phyloP scores from a whole-genome alignment of 176 grass and related monocot species.

The Carex cristatella region DNA sequence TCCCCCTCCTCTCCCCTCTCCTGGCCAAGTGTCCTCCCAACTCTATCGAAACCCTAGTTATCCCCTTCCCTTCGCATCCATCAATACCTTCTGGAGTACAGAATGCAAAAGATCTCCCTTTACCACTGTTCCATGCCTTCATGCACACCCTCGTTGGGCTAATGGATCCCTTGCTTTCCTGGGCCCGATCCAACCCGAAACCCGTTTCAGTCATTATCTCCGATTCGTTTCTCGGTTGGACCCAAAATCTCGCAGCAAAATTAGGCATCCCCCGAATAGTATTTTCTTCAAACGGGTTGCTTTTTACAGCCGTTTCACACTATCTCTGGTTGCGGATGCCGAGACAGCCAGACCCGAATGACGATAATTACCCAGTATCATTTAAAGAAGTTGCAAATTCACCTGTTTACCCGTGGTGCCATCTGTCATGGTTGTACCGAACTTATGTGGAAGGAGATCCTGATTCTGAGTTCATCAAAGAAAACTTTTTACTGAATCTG shows the following conservation, averaged over 20 bases:
- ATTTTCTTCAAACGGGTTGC: slow-evolving; percentile 45
- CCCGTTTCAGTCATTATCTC: slow-evolving; percentile 41
- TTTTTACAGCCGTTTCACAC: slow-evolving; percentile 29
- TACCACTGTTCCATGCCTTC: slow-evolving; percentile 6
- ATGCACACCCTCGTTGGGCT: slow-evolving; percentile 13
- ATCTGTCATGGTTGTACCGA: slow-evolving; percentile 35
- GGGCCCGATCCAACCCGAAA: slow-evolving; percentile 3
- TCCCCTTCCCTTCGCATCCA: slow-evolving; percentile 53
- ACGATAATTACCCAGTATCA: slow-evolving; percentile 12
- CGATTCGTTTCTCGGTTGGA: slow-evolving; percentile 62
- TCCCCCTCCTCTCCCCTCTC: slow-evolving; percentile 44
- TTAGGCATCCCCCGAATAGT: slow-evolving; percentile 36
- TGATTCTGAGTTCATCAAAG: slow-evolving; percentile 28
- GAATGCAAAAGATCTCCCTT: slow-evolving; percentile 32
- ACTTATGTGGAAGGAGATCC: slow-evolving; percentile 30
- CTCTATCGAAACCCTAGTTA: slow-evolving; percentile 25
- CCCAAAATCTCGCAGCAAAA: slow-evolving; percentile 40
- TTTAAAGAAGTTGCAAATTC: slow-evolving; percentile 34
- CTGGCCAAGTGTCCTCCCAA: slow-evolving; percentile 34
- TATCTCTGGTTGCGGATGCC: slow-evolving; percentile 37
- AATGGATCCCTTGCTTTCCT: slow-evolving; percentile 20
- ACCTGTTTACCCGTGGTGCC: slow-evolving; percentile 36
- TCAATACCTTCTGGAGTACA: slow-evolving; percentile 40
- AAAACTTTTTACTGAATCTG: slow-evolving; percentile 45
- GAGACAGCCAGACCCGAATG: background rate